Base-by-base conservation (phyloP, 2,329 filamentous ascomycete genomes). In the Trichocomaceae sp. region DNA sequence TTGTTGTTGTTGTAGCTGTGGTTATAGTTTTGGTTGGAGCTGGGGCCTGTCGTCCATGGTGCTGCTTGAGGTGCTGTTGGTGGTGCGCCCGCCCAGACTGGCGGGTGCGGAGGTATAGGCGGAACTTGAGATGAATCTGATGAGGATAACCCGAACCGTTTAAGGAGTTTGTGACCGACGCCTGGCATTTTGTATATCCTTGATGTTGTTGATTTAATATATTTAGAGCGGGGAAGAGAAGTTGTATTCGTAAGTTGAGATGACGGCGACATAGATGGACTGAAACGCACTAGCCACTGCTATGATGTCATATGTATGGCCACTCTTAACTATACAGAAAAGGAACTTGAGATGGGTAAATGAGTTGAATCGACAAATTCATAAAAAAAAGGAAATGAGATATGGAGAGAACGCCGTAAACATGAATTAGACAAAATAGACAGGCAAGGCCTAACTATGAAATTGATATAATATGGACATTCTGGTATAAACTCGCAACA, bases 81-180 rank as follows among this genome's bases (percentile, higher is more conserved):
- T 5, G 39, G 39, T 20, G 39, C 39, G 10, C n/a, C 39, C 3
- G 39, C 20, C 50, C 50, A 52, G 15, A 46, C 41, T 35, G 50
- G 50, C 33, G 50, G 41, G 29, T 46, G 22, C 10, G 50, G 50
- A 29, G 44, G 50, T 2, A 42, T 19, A 12, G 50, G n/a, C 20
- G 50, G 50, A 6, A 12, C 19, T 17, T 39, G 26, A 5, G 41
- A 17, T 42, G 39, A 26, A 26, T 26, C 8, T 22, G 39, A 26
- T 6, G 42, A 17, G 4, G 44, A 4, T 20, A 53, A 9, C 13
- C 66, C 65, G 3, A 70, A 54, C 22, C 58, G 61, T 17, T 68
- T 65, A 42, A 70, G 61, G 22, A 70, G 60, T 55, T 68, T 69
- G 31, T 70, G 66, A 19, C 66, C 64, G 5, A 69, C 3, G 33